A percentile compares a stretch with the other conserved stretches of the same genome.
Evolutionary conservation across 1,284 basidiomycete genomes (phyloP).

Genomic region (Microbotryum silenes-acaulis): DNA sequence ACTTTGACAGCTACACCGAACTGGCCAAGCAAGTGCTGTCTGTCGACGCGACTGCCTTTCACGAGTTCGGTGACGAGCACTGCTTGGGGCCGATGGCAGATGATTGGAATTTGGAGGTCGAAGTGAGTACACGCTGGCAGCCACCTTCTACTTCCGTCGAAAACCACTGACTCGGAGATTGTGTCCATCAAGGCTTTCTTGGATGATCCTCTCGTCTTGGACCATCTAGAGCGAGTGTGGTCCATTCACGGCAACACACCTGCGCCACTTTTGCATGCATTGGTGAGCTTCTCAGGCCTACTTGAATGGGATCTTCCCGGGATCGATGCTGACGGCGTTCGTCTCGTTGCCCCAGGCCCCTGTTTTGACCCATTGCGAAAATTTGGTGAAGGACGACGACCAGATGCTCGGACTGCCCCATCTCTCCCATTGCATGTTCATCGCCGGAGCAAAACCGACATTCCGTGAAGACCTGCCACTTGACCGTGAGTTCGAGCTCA

Average conservation of each 20-base stretch:
- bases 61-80: conserved; percentile 35
- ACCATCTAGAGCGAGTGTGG: conserved; percentile 51
- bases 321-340: no score
- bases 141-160: not conserved
- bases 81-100: conserved; percentile 35
- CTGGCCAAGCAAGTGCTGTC: conserved; percentile 35
- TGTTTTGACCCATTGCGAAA: no score
- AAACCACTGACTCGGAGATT: not conserved
- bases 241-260: conserved; percentile 19
- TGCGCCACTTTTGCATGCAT: conserved; percentile 13
- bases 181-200: conserved; percentile 37
- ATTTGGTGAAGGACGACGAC: no score
- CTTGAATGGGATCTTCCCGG: not conserved
- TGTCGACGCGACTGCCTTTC: conserved; percentile 38
- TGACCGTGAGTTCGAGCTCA: conserved; percentile 5
- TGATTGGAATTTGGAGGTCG: conserved; percentile 55
- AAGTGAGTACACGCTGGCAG: conserved; percentile 42
- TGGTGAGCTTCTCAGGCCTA: conserved; percentile 16
- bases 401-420: conserved; percentile 4
- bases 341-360: no score
- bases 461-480: conserved; percentile 15
- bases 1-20: conserved; percentile 5
- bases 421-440: conserved; percentile 10
- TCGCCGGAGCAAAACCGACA: not conserved
- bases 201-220: conserved; percentile 34